Evolutionary conservation across 257 asterid species (phyloP), one percentile per base, ranked within the genome.

Genomic region (Penstemon newberryi): DNA sequence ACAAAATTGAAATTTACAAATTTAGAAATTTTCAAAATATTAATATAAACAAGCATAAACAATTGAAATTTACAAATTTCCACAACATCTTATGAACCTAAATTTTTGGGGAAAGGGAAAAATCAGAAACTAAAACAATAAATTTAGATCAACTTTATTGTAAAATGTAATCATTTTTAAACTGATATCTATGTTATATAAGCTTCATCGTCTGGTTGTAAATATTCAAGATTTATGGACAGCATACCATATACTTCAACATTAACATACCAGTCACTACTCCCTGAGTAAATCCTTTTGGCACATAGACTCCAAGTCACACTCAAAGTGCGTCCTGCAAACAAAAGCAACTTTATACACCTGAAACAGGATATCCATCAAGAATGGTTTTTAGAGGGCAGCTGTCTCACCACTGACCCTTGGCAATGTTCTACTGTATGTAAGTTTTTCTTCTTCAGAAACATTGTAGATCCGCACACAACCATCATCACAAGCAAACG

Each of bases 331-430:
- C 94, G 89, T 55, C 98, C 96, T 92, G 81, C 72, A 46, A 66
- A 69, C 45, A 54, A 45, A 61, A 69, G 51, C 55, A 69, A 75
- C n/a, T 10, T 47, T 60, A 60, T 15, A 60, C 8, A 43, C 45
- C 71, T 44, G 36, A 46, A 64, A 62, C 50, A 56, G 41, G 33
- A 51, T 40, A 2, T 18, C 42, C 4, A 39, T 6, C 41, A 38
- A 42, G 46, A 40, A 15, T 63, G 8, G 46, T 38, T 60, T 60
- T 46, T 41, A 56, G 36, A 67, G 80, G 80, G 67, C 10, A 80
- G 80, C 65, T 70, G 55, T 80, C 98, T 92, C 96, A 92, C 98
- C 96, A 72, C 87, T 81, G 82, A 89, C 96, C 86, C 98, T 87
- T 44, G 95, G 96, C 70, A 87, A 58, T 3, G 91, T 79, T 77